Base-by-base conservation (phyloP, 1,284 basidiomycete genomes). In the Neonothopanus nambi region DNA sequence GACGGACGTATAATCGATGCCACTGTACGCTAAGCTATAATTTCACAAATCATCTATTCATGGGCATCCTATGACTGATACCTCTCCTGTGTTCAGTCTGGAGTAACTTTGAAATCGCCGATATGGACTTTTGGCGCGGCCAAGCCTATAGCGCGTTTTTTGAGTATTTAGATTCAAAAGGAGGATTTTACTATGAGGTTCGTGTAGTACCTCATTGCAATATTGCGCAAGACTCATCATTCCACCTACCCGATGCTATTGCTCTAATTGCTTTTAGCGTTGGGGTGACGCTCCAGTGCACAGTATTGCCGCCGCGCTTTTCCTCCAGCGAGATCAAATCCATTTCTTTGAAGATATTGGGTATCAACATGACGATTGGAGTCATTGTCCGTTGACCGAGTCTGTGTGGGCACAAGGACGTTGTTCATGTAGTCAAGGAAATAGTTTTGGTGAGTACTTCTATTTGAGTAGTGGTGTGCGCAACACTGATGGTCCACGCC, bases 211-310 rank as follows among this genome's bases (percentile, higher is more conserved):
- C n/a, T n/a, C n/a, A n/a, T n/a, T n/a, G n/a, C n/a, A n/a, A n/a
- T n/a, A n/a, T n/a, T 35, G 12, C 20, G 26, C n/a, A 8, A 24
- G n/a, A 17, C n/a, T 42, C 41, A 21, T 36, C 36, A 33, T 28
- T 39, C 15, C 17, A 42, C 23, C 33, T n/a, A n/a, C n/a, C n/a
- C n/a, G 21, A 23, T 45, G 24, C 28, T 17, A 39, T 24, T 38
- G 36, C 11, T 24, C 6, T 17, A 7, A n/a, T 13, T n/a, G n/a
- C 15, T 18, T 18, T 41, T 51, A 77, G 72, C 75, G 82, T 18
- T 85, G 84, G 84, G 87, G 87, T 38, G 87, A 90, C 62, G 89
- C 88, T 3, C 88, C 86, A 0, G 83, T 89, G 2, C 86, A 89
- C 64, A 84, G 80, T 40, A 85, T 89, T 52, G 86, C 79, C 15